phyloP scores from a whole-genome alignment of 768 basidiomycete genomes.

The Mycena vulgaris region DNA sequence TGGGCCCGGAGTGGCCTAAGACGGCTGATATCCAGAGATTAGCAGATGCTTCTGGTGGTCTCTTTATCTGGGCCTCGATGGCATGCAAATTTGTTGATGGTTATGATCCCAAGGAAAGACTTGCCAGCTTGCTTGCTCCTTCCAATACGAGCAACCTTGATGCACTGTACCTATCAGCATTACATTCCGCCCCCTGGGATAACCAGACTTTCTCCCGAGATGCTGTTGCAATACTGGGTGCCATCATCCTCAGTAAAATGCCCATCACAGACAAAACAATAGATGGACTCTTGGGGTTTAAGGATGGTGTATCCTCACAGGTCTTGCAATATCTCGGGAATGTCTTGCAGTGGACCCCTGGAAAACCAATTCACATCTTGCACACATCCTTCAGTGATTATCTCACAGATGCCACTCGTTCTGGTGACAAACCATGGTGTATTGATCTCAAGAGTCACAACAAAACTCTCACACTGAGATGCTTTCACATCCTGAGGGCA shows the following conservation, averaged over 20 bases:
- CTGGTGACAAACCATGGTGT: background rate
- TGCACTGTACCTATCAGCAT: background rate
- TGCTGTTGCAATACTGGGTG: background rate
- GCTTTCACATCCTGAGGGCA: background rate
- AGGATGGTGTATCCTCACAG: background rate
- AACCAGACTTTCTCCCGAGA: background rate
- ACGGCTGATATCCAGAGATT: background rate
- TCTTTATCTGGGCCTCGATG: background rate
- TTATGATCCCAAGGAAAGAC: background rate
- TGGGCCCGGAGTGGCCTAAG: background rate
- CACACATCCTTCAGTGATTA: constrained; percentile 2
- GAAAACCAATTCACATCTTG: background rate
- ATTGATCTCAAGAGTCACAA: background rate
- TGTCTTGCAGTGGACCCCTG: background rate
- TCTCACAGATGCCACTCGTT: background rate
- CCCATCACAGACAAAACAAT: background rate
- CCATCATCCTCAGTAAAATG: background rate
- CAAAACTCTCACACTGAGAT: background rate
- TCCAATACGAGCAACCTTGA: background rate
- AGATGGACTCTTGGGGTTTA: background rate
- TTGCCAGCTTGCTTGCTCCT: background rate
- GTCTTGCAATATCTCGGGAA: background rate
- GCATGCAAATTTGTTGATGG: background rate
- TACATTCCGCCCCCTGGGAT: background rate
- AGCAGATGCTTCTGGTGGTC: background rate